phyloP scores from a whole-genome alignment of 805 yeast species.

The Diddensiella santjacobensis region DNA sequence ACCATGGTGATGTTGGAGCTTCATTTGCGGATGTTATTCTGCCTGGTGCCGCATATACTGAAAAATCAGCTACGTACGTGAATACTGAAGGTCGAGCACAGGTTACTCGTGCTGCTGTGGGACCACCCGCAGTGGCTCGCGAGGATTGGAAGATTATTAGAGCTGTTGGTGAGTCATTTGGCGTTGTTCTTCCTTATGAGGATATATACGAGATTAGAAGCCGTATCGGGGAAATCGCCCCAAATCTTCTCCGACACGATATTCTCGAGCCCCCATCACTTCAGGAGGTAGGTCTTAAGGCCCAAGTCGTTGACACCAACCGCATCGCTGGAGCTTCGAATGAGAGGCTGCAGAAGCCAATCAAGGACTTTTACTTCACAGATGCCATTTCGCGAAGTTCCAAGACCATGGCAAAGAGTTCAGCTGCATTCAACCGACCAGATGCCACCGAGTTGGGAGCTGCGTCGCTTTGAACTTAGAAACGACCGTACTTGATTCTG shows the following conservation, averaged over 20 bases:
- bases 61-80: constrained; percentile 77
- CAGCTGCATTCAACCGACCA: constrained; percentile 40
- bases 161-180: constrained; percentile 76
- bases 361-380: constrained; percentile 81
- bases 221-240: constrained; percentile 73
- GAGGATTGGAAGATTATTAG: constrained; percentile 88
- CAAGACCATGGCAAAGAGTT: constrained; percentile 86
- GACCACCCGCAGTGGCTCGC: constrained; percentile 84
- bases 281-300: constrained; percentile 49
- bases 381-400: constrained; percentile 84
- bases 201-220: constrained; percentile 62
- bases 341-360: constrained; percentile 59
- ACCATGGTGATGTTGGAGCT: constrained; percentile 88
- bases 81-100: constrained; percentile 91
- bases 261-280: constrained; percentile 62
- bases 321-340: constrained; percentile 43
- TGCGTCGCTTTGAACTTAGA: background rate
- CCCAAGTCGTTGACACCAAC: constrained; percentile 35
- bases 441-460: constrained; percentile 1
- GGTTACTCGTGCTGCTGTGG: constrained; percentile 78
- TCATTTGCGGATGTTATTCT: constrained; percentile 81
- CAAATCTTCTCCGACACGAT: constrained; percentile 73
- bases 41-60: constrained; percentile 88
- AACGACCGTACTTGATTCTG: background rate
- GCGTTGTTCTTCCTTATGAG: constrained; percentile 70